These are phyloP conservation scores for Jatropha podagrica DNA, from an alignment of 441 rosid species.

Conservation along the genomic window DNA sequence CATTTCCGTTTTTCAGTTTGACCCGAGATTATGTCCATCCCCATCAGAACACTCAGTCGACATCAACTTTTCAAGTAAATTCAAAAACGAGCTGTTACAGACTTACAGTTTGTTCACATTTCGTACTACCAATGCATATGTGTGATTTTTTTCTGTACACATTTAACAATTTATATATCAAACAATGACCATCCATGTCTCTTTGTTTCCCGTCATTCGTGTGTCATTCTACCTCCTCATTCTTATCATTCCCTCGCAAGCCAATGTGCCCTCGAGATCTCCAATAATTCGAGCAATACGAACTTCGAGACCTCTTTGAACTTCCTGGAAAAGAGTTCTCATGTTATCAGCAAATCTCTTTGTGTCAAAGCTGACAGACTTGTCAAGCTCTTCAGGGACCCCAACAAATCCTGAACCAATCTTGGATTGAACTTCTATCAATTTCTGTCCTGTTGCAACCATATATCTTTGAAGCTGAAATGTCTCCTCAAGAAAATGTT, in stretches of 20 bases:
- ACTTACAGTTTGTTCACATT: too few relatives aligned
- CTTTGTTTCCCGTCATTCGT: not conserved
- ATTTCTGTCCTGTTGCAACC: constrained; percentile 85
- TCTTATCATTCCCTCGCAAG: constrained; percentile 76
- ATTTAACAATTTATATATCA: too few relatives aligned
- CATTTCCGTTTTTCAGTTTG: too few relatives aligned
- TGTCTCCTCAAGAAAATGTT: constrained; percentile 82
- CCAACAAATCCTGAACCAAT: constrained; percentile 51
- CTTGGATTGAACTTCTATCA: constrained; percentile 73
- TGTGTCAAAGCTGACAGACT: constrained; percentile 52
- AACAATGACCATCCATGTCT: not conserved
- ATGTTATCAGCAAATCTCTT: constrained; percentile 63
- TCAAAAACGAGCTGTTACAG: too few relatives aligned
- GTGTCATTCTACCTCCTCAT: constrained; percentile 37
- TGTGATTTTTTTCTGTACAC: too few relatives aligned
- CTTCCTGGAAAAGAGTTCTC: constrained; percentile 63
- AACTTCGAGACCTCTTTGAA: constrained; percentile 87
- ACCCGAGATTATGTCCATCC: too few relatives aligned
- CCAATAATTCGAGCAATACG: constrained; percentile 82
- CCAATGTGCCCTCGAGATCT: constrained; percentile 80
- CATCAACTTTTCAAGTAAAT: too few relatives aligned
- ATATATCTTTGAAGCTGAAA: constrained; percentile 86
- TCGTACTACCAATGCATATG: too few relatives aligned
- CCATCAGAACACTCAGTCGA: too few relatives aligned
- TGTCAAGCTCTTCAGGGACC: constrained; percentile 46